A percentile compares a stretch with the other conserved stretches of the same genome.
Evolutionary conservation across 352 stramenopile species (phyloP).

Genomic region (Aphanomyces stellatus): DNA sequence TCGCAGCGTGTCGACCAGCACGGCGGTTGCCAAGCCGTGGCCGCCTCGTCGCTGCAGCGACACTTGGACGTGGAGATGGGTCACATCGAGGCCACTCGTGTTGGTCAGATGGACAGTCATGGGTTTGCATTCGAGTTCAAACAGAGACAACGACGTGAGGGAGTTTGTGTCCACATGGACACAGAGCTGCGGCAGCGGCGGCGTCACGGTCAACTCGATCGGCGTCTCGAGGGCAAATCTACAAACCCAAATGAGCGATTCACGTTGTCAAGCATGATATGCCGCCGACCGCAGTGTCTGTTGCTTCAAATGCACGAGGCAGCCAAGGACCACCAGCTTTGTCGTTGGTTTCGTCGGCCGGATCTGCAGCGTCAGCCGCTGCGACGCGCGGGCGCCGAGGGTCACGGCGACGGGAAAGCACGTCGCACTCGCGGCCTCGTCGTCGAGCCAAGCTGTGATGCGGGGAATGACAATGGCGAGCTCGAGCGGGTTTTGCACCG

Average conservation of each 20-base stretch:
- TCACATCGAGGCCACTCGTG: neutral
- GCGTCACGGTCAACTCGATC: neutral
- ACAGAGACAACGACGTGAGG: neutral
- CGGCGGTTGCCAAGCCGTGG: neutral
- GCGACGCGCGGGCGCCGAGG: too few species aligned
- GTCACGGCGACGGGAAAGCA: neutral
- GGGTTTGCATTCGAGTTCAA: neutral
- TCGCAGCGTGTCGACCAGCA: neutral
- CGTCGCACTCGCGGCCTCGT: neutral
- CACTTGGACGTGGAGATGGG: neutral
- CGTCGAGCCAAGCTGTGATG: constrained; percentile 39
- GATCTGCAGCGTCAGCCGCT: too few species aligned
- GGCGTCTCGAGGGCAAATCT: neutral
- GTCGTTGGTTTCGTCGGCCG: neutral
- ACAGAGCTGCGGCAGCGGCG: neutral
- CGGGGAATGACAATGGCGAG: constrained; percentile 57
- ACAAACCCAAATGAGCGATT: neutral
- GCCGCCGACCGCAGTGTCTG: neutral
- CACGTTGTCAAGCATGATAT: neutral
- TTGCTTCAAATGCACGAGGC: neutral
- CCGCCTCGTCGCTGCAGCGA: neutral
- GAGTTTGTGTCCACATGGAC: neutral
- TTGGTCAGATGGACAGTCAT: neutral
- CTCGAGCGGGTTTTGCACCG: constrained; percentile 55
- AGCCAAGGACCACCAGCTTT: neutral